phyloP scores from a whole-genome alignment of 805 yeast species.

The Schwanniomyces vanrijiae region DNA sequence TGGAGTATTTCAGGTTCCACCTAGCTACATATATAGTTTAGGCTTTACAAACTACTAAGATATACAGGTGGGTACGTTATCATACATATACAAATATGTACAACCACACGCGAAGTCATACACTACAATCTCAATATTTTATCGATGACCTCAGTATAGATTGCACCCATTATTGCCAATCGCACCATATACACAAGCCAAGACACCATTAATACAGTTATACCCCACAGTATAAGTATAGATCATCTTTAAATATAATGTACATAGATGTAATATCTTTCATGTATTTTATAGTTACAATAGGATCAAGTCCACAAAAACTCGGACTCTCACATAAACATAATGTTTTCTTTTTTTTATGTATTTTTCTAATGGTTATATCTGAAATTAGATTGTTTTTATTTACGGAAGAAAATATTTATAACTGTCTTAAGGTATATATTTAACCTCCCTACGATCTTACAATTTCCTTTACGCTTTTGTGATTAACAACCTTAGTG shows the following conservation, averaged over 20 bases:
- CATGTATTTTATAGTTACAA: neutral
- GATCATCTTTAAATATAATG: neutral
- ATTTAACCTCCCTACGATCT: no score
- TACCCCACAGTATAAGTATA: no score
- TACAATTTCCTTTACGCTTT: no score
- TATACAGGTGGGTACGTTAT: neutral
- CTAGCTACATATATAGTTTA: neutral
- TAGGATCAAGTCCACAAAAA: neutral
- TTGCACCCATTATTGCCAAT: neutral
- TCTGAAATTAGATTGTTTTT: no score
- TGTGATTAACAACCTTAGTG: neutral
- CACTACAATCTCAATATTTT: neutral
- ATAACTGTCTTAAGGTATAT: no score
- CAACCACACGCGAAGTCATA: neutral
- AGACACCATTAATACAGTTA: neutral
- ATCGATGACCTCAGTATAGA: neutral
- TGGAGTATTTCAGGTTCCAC: no score
- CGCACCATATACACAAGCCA: neutral
- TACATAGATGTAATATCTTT: neutral
- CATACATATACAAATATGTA: neutral
- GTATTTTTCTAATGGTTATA: neutral
- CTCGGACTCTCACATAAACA: neutral
- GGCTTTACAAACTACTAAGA: neutral
- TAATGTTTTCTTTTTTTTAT: no score
- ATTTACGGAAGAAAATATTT: no score